Base-by-base conservation (phyloP, 192 early-diverging fungal genomes). In the Coemansia sp. region DNA sequence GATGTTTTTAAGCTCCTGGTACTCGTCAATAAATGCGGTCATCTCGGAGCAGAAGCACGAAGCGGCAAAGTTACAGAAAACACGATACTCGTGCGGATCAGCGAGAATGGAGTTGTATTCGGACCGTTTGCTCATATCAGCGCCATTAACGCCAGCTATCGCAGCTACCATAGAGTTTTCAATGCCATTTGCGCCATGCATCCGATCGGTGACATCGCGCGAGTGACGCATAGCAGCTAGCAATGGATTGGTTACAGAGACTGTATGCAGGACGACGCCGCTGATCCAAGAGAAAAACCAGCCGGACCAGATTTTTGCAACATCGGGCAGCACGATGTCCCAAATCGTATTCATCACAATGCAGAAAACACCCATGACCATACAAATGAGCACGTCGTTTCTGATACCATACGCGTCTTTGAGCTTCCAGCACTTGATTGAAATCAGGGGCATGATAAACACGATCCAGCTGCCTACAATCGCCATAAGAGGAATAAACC, bases 1-100 rank as follows among this genome's bases (percentile, higher is more conserved):
- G 17, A 71, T 54, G 4, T 59, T 60, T 63, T 80, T 80, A 49
- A 80, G 77, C 40, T 56, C 54, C 48, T 75, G 77, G 45, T 80
- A 80, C 60, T 80, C 77, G 63, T 80, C 77, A 3, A 80, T 66
- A 48, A 80, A 80, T 0, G 73, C 77, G 1, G 72, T 75, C 72
- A 80, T 67, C 28, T 80, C 77, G 7, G 77, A 80, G 72, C 77
- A 75, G 69, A 80, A 80, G 66, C 77, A 80, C 22, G 77, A 71
- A 7, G 77, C 77, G 2, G 77, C 72, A 75, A 80, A 80, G 56
- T 75, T 73, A 45, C 77, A 73, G 63, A 80, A 80, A 34, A 38
- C 64, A 48, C 73, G 72, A 63, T 80, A 80, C 66, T 75, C 77
- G 66, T 68, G 67, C 0, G 77, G 77, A 40, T 72, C 69, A 5